A percentile compares a stretch with the other conserved stretches of the same genome.
Evolutionary conservation across 306 rosid species (phyloP).

Genomic region (Prunus kanzakura): DNA sequence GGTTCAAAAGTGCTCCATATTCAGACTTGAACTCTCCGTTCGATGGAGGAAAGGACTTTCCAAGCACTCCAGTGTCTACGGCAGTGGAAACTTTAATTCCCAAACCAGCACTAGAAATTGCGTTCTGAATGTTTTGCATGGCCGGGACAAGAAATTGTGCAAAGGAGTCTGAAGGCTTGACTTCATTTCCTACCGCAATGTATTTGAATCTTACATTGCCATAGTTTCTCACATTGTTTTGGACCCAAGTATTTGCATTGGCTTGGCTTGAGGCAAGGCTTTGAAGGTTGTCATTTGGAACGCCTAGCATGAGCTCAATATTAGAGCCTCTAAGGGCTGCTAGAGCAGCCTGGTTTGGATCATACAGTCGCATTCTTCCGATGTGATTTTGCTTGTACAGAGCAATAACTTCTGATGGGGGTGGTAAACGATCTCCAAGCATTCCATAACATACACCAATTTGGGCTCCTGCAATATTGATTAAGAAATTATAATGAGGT

Average conservation of each 20-base stretch:
- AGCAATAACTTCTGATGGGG: conserved; percentile 25
- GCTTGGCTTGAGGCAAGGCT: conserved; percentile 6
- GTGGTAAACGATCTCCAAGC: conserved; percentile 26
- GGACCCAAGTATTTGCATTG: conserved; percentile 23
- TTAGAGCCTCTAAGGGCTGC: conserved; percentile 35
- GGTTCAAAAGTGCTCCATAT: neutral
- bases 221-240: neutral
- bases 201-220: conserved; percentile 27
- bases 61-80: no score
- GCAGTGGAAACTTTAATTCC: no score
- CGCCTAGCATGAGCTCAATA: conserved; percentile 29
- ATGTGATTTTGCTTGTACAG: conserved; percentile 23
- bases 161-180: neutral
- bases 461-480: conserved; percentile 32
- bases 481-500: neutral
- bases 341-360: conserved; percentile 21
- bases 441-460: conserved; percentile 46
- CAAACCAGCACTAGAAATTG: conserved; percentile 3
- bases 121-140: conserved; percentile 27
- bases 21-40: neutral
- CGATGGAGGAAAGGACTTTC: no score
- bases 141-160: conserved; percentile 22
- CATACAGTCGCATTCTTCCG: conserved; percentile 33
- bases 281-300: conserved; percentile 17
- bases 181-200: conserved; percentile 31